Evolutionary conservation across 768 basidiomycete genomes (phyloP).

Genomic region (Mycena chlorophos): DNA sequence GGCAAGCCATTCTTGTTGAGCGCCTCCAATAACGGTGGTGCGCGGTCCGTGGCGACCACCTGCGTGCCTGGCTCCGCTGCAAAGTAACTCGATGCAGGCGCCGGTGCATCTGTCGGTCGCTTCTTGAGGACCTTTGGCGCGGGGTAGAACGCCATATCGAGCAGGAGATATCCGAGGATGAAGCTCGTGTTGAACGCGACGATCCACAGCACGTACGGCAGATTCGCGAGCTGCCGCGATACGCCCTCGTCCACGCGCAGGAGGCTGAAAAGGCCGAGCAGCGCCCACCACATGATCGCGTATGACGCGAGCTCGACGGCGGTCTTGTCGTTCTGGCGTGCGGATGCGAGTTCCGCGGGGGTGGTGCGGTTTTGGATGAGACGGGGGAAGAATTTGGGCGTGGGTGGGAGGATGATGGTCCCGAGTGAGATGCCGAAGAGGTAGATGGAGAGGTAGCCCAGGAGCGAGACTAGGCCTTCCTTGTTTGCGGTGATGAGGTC

Average conservation of each 20-base stretch:
- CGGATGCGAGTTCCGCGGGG: conserved; percentile 27
- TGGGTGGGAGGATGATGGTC: conserved; percentile 75
- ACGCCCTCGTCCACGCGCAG: conserved; percentile 46
- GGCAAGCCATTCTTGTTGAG: conserved; percentile 79
- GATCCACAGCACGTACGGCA: conserved; percentile 88
- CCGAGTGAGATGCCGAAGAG: conserved; percentile 83
- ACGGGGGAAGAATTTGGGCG: conserved; percentile 69
- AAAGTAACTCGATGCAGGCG: conserved; percentile 2
- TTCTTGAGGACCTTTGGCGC: conserved; percentile 40
- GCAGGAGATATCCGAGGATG: conserved; percentile 73
- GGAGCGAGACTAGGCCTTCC: conserved; percentile 83
- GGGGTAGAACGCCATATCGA: conserved; percentile 74
- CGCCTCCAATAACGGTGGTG: conserved; percentile 67
- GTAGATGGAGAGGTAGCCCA: conserved; percentile 91
- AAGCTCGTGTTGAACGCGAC: conserved; percentile 87
- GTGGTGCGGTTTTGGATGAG: conserved; percentile 28
- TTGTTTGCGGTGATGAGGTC: conserved; percentile 80
- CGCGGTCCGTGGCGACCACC: conserved; percentile 16
- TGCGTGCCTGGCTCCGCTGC: conserved; percentile 14
- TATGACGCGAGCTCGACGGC: conserved; percentile 78
- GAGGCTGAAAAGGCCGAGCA: conserved; percentile 44
- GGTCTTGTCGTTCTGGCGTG: conserved; percentile 70
- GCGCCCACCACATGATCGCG: conserved; percentile 74
- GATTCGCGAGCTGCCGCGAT: conserved; percentile 71
- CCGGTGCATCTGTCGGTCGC: conserved; percentile 7